A percentile compares a stretch with the other conserved stretches of the same genome.
These are phyloP conservation scores for Fusarium coffeatum DNA, from an alignment of 2,329 filamentous ascomycete species.

Conservation along the genomic window DNA sequence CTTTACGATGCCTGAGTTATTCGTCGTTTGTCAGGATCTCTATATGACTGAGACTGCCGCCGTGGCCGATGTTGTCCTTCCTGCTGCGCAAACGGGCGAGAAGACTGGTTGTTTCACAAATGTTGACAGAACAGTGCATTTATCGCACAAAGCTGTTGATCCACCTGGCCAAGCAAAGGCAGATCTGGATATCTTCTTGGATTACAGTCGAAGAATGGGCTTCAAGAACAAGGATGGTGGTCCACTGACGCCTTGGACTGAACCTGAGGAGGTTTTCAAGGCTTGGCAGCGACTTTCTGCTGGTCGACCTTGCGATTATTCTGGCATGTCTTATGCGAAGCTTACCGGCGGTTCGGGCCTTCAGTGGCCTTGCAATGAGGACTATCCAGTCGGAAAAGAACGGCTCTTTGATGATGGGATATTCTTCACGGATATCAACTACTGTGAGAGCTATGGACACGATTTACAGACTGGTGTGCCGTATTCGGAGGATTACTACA, in stretches of 20 bases:
- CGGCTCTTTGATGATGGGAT: background rate
- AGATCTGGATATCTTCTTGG: background rate
- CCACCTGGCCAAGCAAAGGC: background rate
- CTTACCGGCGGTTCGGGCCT: background rate
- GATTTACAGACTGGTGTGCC: background rate
- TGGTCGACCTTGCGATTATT: background rate
- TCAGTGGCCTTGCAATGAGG: background rate
- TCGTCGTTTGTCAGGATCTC: background rate
- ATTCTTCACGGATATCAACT: background rate
- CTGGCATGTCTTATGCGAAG: background rate
- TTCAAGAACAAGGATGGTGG: background rate
- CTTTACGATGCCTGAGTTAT: background rate
- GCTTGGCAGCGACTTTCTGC: background rate
- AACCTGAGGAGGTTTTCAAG: background rate
- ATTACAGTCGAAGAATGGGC: background rate
- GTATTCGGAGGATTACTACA: slow-evolving; percentile 2
- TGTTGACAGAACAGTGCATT: background rate
- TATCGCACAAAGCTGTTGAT: background rate
- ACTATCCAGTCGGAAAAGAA: background rate
- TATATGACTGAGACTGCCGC: background rate
- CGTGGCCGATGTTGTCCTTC: background rate
- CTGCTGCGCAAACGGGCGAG: background rate
- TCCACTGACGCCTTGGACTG: background rate
- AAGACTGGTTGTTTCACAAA: background rate
- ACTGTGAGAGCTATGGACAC: background rate